A percentile compares a stretch with the other conserved stretches of the same genome.
These are phyloP conservation scores for Nevesoporus exiguus DNA, from an alignment of 768 basidiomycete genomes.

Conservation along the genomic window DNA sequence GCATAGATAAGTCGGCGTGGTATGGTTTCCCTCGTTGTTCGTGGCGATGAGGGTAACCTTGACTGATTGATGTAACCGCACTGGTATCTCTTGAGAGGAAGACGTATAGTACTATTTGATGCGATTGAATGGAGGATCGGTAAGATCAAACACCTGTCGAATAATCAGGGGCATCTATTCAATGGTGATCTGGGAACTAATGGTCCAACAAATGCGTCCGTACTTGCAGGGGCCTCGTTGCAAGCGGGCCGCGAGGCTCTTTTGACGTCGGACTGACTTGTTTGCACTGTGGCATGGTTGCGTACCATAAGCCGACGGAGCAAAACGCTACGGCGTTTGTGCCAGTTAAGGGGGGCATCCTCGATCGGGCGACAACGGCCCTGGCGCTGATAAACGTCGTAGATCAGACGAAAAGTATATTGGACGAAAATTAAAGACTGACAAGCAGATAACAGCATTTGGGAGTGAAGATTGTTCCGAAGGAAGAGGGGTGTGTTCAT, in stretches of 20 bases:
- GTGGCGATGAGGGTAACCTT: constrained; percentile 13
- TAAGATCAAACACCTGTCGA: neutral
- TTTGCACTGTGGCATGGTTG: neutral
- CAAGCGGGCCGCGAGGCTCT: neutral
- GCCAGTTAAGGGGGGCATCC: neutral
- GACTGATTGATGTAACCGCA: neutral
- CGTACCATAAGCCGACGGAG: constrained; percentile 4
- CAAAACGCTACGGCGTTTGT: neutral
- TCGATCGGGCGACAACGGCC: constrained; percentile 1
- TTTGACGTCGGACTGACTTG: neutral
- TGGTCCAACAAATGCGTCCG: neutral
- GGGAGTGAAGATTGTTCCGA: neutral
- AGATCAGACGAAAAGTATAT: neutral
- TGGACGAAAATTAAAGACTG: neutral
- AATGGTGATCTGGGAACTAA: neutral
- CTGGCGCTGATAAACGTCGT: neutral
- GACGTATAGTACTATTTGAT: too few species aligned
- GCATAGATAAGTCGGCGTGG: constrained; percentile 25
- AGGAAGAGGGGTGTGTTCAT: neutral
- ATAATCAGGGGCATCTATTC: neutral
- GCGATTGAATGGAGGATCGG: constrained; percentile 8
- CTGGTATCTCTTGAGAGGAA: neutral
- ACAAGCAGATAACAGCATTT: neutral
- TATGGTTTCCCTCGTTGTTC: constrained; percentile 14
- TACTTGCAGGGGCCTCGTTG: neutral